Conservation (phyloP, 306 rosid species). For the Gastrolobium bilobum region DNA sequence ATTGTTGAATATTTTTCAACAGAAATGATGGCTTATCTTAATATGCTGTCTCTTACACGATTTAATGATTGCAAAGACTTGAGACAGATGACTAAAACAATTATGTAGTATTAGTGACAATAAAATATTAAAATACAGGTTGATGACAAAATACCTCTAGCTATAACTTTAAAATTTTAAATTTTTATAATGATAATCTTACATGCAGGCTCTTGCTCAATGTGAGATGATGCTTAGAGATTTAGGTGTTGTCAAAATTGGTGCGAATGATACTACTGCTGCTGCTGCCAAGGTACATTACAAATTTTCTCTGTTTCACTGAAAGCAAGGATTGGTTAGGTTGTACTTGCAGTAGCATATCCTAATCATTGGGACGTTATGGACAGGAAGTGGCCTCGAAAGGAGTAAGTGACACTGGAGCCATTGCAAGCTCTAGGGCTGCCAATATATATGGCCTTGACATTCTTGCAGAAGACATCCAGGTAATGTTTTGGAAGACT, state of each 20-base stretch:
- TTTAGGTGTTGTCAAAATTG: conserved; percentile 60
- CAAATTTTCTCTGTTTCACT: conserved; percentile 24
- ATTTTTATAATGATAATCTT: conserved; percentile 32
- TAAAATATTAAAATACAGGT: neutral
- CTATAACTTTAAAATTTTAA: neutral
- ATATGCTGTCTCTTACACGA: neutral
- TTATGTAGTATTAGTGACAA: neutral
- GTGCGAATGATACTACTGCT: conserved; percentile 66
- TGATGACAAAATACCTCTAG: neutral
- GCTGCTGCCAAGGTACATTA: conserved; percentile 75
- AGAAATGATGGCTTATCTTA: neutral
- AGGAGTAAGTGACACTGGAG: conserved; percentile 63
- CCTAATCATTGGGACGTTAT: conserved; percentile 43
- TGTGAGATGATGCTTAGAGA: conserved; percentile 62
- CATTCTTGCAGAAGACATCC: conserved; percentile 64
- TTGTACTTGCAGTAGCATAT: neutral
- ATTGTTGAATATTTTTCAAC: neutral
- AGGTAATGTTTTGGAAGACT: conserved; percentile 51
- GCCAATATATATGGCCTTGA: conserved; percentile 73
- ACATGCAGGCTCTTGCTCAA: conserved; percentile 73
- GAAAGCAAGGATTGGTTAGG: conserved; percentile 1
- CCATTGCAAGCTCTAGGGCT: conserved; percentile 81
- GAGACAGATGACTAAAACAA: neutral
- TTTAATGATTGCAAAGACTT: conserved; percentile 13
- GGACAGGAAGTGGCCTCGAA: conserved; percentile 63